Evolutionary conservation across 768 basidiomycete species (phyloP).

Genomic region (Baorangia bicolor): DNA sequence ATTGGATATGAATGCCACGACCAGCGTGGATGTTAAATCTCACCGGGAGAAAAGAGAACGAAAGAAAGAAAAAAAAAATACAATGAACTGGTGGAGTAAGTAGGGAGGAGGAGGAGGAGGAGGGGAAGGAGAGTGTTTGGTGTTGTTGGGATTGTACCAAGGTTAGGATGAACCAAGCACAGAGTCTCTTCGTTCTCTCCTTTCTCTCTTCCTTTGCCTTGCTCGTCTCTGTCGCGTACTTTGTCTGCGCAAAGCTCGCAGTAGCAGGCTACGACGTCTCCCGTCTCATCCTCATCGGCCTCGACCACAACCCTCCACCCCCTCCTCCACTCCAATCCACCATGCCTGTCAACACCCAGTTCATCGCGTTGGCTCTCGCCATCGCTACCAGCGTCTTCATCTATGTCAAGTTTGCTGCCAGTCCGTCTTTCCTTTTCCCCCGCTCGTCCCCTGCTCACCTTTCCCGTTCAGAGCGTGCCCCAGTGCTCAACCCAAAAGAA

Average conservation of each 20-base stretch:
- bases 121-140: constrained; percentile 1
- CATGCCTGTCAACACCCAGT: constrained; percentile 36
- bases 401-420: constrained; percentile 49
- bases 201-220: constrained; percentile 46
- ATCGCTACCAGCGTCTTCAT: constrained; percentile 49
- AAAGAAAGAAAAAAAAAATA: background rate
- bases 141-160: constrained; percentile 1
- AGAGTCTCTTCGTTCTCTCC: constrained; percentile 54
- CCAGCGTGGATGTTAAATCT: constrained; percentile 33
- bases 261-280: constrained; percentile 58
- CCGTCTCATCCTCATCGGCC: constrained; percentile 62
- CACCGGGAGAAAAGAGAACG: constrained; percentile 16
- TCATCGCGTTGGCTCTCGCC: constrained; percentile 52
- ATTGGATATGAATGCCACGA: constrained; percentile 34
- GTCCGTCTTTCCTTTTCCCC: constrained; percentile 30
- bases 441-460: constrained; percentile 2
- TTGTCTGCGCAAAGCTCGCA: constrained; percentile 43
- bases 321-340: no score
- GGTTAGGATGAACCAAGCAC: constrained; percentile 42
- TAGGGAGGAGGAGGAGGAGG: constrained; percentile 2
- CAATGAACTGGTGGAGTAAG: background rate
- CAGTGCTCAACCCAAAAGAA: constrained; percentile 66
- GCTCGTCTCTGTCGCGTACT: constrained; percentile 47
- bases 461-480: constrained; percentile 52
- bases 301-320: constrained; percentile 21